Evolutionary conservation across 129 eudicot species (phyloP).

Genomic region (Pittosporum tobira): DNA sequence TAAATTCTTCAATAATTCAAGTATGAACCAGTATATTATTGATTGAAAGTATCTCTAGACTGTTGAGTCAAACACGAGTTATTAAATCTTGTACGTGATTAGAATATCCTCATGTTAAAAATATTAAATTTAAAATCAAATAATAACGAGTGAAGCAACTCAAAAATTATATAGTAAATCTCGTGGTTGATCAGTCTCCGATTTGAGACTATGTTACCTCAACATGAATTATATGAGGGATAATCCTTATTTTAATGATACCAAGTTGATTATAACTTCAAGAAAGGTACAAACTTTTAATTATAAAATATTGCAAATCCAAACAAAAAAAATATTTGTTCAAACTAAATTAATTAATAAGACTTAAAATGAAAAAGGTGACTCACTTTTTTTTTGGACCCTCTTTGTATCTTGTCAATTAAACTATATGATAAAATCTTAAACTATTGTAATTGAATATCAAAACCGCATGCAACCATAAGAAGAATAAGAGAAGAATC

Average conservation of each 20-base stretch:
- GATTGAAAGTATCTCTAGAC: too few relatives aligned
- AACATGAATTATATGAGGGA: not conserved
- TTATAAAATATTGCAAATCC: not conserved
- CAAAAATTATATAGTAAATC: too few relatives aligned
- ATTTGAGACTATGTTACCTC: too few relatives aligned
- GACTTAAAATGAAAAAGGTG: slow-evolving; percentile 39
- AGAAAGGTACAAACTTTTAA: not conserved
- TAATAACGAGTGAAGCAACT: too few relatives aligned
- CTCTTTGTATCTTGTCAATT: slow-evolving; percentile 9
- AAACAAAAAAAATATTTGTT: not conserved
- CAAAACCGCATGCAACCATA: not conserved
- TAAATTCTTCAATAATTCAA: too few relatives aligned
- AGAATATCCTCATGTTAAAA: too few relatives aligned
- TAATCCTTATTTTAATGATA: slow-evolving; percentile 17
- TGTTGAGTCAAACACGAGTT: too few relatives aligned
- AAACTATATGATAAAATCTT: slow-evolving; percentile 17
- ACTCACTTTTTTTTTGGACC: slow-evolving; percentile 36
- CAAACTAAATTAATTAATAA: slow-evolving; percentile 6
- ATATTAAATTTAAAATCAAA: too few relatives aligned
- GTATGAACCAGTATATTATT: too few relatives aligned
- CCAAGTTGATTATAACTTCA: slow-evolving; percentile 12
- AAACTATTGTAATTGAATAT: not conserved
- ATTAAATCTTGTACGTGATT: too few relatives aligned
- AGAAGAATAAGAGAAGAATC: slow-evolving; percentile 19
- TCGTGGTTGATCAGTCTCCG: too few relatives aligned